Conservation (phyloP, 1,284 basidiomycete species). For the Moesziomyces sp. region DNA sequence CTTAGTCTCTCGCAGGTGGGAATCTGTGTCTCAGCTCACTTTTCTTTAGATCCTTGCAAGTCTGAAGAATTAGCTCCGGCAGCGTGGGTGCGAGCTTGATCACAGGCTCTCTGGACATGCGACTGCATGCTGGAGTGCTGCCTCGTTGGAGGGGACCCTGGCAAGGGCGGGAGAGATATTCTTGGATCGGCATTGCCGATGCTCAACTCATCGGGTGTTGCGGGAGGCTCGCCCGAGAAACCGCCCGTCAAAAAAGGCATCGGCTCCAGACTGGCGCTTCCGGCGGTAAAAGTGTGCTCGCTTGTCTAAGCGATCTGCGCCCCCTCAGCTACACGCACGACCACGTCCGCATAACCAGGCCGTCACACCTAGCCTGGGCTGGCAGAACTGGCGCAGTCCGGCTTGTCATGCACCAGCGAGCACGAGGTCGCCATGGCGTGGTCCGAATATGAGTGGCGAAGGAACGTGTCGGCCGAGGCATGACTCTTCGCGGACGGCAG, state of each 20-base stretch:
- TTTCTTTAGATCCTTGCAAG: too few relatives aligned
- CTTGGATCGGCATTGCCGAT: too few relatives aligned
- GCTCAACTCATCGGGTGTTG: not conserved
- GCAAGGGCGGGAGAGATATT: too few relatives aligned
- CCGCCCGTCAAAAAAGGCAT: not conserved
- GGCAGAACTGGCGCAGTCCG: not conserved
- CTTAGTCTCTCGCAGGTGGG: too few relatives aligned
- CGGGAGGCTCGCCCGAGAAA: constrained; percentile 2
- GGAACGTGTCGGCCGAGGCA: not conserved
- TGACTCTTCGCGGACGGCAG: not conserved
- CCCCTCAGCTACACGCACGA: not conserved
- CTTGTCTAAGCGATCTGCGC: not conserved
- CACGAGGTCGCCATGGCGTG: not conserved
- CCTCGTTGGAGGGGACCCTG: too few relatives aligned
- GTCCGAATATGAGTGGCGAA: not conserved
- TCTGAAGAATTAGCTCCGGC: too few relatives aligned
- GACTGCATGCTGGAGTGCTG: too few relatives aligned
- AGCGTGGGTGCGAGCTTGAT: too few relatives aligned
- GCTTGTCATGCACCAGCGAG: not conserved
- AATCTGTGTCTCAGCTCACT: too few relatives aligned
- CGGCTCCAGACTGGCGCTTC: not conserved
- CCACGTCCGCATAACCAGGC: too few relatives aligned
- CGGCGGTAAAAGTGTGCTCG: not conserved
- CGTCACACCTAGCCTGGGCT: not conserved
- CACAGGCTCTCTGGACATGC: too few relatives aligned